Conservation (phyloP, 2,329 filamentous ascomycete genomes). For the Cladosporium sp. region DNA sequence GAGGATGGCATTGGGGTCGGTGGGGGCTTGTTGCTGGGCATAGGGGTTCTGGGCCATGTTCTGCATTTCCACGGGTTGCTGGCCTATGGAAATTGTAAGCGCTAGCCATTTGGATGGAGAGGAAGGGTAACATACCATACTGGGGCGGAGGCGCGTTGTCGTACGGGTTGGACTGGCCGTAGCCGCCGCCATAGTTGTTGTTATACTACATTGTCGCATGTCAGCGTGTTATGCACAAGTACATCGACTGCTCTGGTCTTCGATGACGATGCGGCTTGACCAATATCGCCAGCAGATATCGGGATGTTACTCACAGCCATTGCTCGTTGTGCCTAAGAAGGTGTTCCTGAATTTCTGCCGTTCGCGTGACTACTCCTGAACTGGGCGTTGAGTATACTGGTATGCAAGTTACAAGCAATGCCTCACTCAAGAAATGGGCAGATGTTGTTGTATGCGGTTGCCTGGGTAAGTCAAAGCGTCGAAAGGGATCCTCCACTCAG, state of each 20-base stretch:
- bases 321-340: not conserved
- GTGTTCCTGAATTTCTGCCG: not conserved
- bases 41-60: constrained; percentile 47
- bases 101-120: not conserved
- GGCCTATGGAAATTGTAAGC: not conserved
- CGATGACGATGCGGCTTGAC: not conserved
- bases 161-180: constrained; percentile 56
- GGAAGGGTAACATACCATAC: constrained; percentile 22
- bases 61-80: constrained; percentile 62
- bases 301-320: not conserved
- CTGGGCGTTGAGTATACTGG: not conserved
- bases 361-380: constrained; percentile 4
- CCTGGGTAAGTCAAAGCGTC: not conserved
- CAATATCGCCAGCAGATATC: not conserved
- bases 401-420: constrained; percentile 4
- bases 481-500: not conserved
- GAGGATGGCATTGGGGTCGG: constrained; percentile 71
- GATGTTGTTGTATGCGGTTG: not conserved
- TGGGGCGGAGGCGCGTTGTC: constrained; percentile 29
- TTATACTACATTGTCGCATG: constrained; percentile 28
- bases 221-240: not conserved
- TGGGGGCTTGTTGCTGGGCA: constrained; percentile 26
- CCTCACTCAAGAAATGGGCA: not conserved
- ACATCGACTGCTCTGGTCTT: not conserved
- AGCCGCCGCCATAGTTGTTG: constrained; percentile 42